Base-by-base conservation (phyloP, 1,284 basidiomycete genomes). In the Cystobasidium sp. region DNA sequence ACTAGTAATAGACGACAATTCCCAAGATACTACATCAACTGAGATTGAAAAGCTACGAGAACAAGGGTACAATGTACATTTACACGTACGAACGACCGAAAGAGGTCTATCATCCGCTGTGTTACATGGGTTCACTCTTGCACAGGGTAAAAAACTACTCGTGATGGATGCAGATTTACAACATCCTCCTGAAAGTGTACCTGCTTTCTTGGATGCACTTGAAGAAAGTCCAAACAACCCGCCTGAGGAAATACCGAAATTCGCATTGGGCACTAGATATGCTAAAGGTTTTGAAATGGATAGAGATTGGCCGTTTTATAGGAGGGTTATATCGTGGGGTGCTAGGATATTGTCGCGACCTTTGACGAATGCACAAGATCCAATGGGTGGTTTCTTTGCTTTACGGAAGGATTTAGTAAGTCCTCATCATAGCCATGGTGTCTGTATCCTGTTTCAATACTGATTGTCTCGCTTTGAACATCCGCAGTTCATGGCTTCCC, bases 81-180 rank as follows among this genome's bases (percentile, higher is more conserved):
- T 85, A 68, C 78, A 85, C 59, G 83, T 85, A 12, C 79, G 85
- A n/a, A 84, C 81, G 22, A 79, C 80, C 0, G 84, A 85, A 79
- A 79, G 83, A 39, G 85, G 85, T 1, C 81, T 85, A 14, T 83
- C 82, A 64, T 83, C 83, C 53, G 85, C 85, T 0, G 85, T 85
- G 3, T 81, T 85, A 20, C 78, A 84, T 44, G 85, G 85, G 1
- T 85, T 85, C 77, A 79, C 83, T 62, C 82, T 84, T 69, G 84
- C 84, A 0, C 74, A 79, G 20, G 85, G 85, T 2, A 78, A 81
- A 56, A 83, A 82, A 66, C 82, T 85, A 80, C 78, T 85, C 67
- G 84, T 84, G 75, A 85, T 85, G 85, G 85, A 85, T 75, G 84
- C 84, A 3, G 84, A 85, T 71, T 71, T 85, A 31, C 84, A 85